These are phyloP conservation scores for Aquilaria agallochum DNA, from an alignment of 441 rosid species.

Conservation along the genomic window DNA sequence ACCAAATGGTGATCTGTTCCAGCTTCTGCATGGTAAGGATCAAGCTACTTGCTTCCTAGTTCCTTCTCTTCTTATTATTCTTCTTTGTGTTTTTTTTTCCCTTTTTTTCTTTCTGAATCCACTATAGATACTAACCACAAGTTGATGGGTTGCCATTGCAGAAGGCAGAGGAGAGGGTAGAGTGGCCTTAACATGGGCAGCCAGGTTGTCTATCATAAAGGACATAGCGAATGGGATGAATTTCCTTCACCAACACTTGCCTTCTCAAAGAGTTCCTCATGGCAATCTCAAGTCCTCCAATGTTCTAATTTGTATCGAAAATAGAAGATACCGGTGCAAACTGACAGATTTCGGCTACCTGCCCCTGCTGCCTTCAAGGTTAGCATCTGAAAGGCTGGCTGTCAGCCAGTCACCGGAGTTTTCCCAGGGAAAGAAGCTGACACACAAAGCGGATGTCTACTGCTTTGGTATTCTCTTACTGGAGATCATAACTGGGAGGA, in stretches of 20 bases:
- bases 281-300: slow-evolving; percentile 57
- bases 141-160: slow-evolving; percentile 12
- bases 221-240: slow-evolving; percentile 38
- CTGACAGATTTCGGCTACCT: slow-evolving; percentile 47
- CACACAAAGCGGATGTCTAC: slow-evolving; percentile 48
- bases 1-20: slow-evolving; percentile 36
- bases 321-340: slow-evolving; percentile 29
- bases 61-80: background rate
- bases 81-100: background rate
- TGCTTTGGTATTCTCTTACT: slow-evolving; percentile 58
- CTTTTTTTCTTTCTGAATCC: background rate
- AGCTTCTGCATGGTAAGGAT: slow-evolving; percentile 51
- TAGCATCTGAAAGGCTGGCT: slow-evolving; percentile 23
- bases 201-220: slow-evolving; percentile 41
- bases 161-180: slow-evolving; percentile 46
- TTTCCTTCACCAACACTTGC: slow-evolving; percentile 42
- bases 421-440: slow-evolving; percentile 37
- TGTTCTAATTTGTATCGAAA: slow-evolving; percentile 22
- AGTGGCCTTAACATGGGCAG: slow-evolving; percentile 35
- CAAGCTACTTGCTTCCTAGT: background rate
- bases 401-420: slow-evolving; percentile 47
- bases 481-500: slow-evolving; percentile 49
- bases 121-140: background rate
- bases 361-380: slow-evolving; percentile 34
- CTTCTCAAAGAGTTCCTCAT: slow-evolving; percentile 49